Conservation (phyloP, 257 asterid genomes). For the Paulownia fortunei region DNA sequence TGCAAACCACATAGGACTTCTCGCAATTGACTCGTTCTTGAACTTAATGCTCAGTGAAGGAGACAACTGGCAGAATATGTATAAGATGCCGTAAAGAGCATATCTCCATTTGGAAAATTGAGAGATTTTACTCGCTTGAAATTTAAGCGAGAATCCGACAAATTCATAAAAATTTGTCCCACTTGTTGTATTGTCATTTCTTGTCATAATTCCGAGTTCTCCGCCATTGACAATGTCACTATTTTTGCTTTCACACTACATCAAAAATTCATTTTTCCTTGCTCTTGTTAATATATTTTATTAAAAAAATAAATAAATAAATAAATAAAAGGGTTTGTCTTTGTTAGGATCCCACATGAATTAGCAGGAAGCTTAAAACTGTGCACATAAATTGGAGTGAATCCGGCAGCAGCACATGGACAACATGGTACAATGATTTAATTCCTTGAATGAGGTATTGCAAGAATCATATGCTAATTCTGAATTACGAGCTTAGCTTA, state of each 20-base stretch:
- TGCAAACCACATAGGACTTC: background rate
- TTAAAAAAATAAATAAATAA: background rate
- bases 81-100: background rate
- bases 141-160: background rate
- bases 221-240: conserved; percentile 8
- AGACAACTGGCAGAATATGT: background rate
- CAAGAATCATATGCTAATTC: background rate
- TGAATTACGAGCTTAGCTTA: background rate
- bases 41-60: background rate
- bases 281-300: background rate
- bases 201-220: background rate
- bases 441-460: background rate
- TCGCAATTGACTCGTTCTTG: background rate
- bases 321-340: too few relatives aligned
- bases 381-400: background rate
- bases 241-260: background rate
- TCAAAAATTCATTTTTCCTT: background rate
- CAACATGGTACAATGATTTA: conserved; percentile 21
- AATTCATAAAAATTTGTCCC: background rate
- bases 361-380: background rate
- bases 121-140: background rate
- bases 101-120: background rate
- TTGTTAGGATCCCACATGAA: background rate
- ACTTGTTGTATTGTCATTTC: background rate
- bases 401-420: conserved; percentile 14